Percentiles rank a stretch among this genome's conserved stretches.
phyloP scores from a whole-genome alignment of 2,329 filamentous ascomycete species.

The Didymella segeticola region DNA sequence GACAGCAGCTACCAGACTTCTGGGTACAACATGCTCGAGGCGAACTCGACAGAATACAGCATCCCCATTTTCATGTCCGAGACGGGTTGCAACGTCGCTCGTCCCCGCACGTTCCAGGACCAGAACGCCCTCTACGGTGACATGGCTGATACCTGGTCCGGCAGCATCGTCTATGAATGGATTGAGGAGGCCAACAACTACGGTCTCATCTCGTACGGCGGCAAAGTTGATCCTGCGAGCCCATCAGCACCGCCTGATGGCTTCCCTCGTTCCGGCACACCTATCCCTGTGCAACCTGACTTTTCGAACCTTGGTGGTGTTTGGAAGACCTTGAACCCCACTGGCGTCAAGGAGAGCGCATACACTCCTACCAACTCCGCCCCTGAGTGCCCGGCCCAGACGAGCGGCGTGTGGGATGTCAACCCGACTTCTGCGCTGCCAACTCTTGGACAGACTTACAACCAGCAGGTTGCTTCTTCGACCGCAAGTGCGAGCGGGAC shows the following conservation, averaged over 20 bases:
- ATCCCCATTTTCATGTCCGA: constrained; percentile 75
- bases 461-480: constrained; percentile 14
- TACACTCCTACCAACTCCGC: constrained; percentile 70
- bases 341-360: constrained; percentile 68
- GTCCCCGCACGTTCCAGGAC: constrained; percentile 71
- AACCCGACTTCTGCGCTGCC: constrained; percentile 74
- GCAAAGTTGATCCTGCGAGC: constrained; percentile 57
- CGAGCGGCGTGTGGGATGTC: constrained; percentile 73
- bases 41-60: constrained; percentile 69
- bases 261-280: constrained; percentile 73
- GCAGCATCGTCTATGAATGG: constrained; percentile 89
- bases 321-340: constrained; percentile 76
- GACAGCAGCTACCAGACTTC: constrained; percentile 62
- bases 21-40: constrained; percentile 73
- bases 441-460: constrained; percentile 61
- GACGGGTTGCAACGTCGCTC: constrained; percentile 77
- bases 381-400: constrained; percentile 74
- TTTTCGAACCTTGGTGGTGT: constrained; percentile 78
- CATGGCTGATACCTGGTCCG: constrained; percentile 76
- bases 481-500: constrained; percentile 8
- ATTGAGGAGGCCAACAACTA: constrained; percentile 85
- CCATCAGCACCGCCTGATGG: constrained; percentile 65
- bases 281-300: constrained; percentile 75
- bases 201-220: constrained; percentile 78
- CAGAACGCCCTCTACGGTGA: constrained; percentile 79